A percentile compares a stretch with the other conserved stretches of the same genome.
Conservation (phyloP, 306 rosid species). For the Vigna mungo region DNA sequence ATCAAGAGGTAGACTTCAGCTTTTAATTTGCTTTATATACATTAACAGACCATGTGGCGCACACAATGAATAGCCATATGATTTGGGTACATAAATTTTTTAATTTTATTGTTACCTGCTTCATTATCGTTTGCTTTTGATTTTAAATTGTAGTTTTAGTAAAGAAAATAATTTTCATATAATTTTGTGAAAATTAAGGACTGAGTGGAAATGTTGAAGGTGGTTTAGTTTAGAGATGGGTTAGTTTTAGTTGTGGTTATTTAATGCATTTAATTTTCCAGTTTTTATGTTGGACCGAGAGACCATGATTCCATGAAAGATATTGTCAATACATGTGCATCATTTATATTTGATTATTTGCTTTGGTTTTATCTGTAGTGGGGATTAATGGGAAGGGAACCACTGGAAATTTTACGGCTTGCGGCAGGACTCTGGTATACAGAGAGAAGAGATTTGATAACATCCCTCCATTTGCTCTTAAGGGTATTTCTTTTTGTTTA, state of each 20-base stretch:
- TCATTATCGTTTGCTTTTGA: neutral
- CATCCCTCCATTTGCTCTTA: constrained; percentile 81
- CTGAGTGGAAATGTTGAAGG: neutral
- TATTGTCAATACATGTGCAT: neutral
- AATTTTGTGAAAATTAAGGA: neutral
- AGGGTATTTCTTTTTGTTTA: constrained; percentile 63
- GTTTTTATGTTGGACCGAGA: neutral
- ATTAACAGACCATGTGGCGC: neutral
- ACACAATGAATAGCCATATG: neutral
- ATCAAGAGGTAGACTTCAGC: constrained; percentile 78
- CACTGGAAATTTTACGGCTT: constrained; percentile 79
- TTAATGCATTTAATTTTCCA: neutral
- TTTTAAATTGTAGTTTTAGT: constrained; percentile 1
- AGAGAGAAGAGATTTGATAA: constrained; percentile 90
- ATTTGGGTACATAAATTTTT: neutral
- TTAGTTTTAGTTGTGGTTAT: neutral
- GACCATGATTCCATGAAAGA: constrained; percentile 12
- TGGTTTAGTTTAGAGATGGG: neutral
- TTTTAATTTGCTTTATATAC: constrained; percentile 2
- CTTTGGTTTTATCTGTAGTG: constrained; percentile 59
- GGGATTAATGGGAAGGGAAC: constrained; percentile 95
- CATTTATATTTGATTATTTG: constrained; percentile 24
- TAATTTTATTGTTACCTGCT: constrained; percentile 22
- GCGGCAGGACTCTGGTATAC: constrained; percentile 96
- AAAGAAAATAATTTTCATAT: constrained; percentile 9